Percentiles rank a stretch among this genome's conserved stretches.
These are phyloP conservation scores for Pseudogymnoascus sp. DNA, from an alignment of 2,329 filamentous ascomycete genomes.

Conservation along the genomic window DNA sequence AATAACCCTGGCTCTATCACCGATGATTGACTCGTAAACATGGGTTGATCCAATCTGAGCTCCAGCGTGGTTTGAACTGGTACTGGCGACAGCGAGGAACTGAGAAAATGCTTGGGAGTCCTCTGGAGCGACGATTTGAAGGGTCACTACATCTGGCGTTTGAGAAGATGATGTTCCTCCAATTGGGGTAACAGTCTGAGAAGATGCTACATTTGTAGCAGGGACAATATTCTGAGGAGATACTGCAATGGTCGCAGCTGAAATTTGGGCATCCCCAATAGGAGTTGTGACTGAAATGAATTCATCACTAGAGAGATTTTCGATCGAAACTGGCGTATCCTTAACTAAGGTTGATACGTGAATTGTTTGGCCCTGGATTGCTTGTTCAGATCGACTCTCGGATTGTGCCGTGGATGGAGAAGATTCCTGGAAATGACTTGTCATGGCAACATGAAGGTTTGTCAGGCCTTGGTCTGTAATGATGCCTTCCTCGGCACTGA, in stretches of 20 bases:
- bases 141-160: background rate
- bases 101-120: background rate
- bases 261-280: background rate
- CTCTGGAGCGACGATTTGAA: background rate
- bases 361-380: background rate
- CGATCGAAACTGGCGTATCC: background rate
- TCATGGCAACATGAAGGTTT: background rate
- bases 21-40: background rate
- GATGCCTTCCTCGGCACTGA: background rate
- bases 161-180: background rate
- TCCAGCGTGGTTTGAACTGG: background rate
- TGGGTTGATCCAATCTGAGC: background rate
- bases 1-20: background rate
- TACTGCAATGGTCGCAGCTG: background rate
- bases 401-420: background rate
- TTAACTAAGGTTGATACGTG: background rate
- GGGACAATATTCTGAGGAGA: background rate
- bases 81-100: too few relatives aligned
- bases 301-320: background rate
- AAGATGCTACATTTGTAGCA: background rate
- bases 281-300: background rate
- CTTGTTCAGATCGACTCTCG: background rate
- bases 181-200: background rate
- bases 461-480: background rate
- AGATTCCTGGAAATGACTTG: background rate